phyloP scores from a whole-genome alignment of 2,329 filamentous ascomycete genomes.

The Phoma sp. region DNA sequence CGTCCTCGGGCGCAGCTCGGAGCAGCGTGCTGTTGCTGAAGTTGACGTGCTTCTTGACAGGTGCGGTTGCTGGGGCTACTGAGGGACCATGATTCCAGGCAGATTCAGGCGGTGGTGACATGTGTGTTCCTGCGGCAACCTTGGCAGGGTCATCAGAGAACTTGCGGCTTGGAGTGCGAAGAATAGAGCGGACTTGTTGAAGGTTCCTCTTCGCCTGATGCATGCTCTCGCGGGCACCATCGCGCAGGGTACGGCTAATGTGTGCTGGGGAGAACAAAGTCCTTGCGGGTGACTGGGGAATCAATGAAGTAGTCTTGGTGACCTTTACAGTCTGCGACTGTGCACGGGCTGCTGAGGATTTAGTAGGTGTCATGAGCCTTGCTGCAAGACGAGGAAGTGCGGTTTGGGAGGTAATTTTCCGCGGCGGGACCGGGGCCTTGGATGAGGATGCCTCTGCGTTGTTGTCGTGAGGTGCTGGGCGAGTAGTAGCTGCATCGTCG shows the following conservation, averaged over 20 bases:
- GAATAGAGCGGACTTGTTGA: conserved; percentile 67
- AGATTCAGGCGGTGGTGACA: conserved; percentile 49
- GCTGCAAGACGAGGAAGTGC: conserved; percentile 54
- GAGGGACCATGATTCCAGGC: conserved; percentile 61
- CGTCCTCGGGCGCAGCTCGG: conserved; percentile 40
- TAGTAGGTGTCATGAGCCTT: conserved; percentile 75
- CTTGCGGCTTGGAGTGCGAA: conserved; percentile 64
- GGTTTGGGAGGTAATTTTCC: conserved; percentile 42
- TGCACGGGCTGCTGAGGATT: conserved; percentile 69
- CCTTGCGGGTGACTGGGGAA: conserved; percentile 63
- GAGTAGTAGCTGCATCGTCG: conserved; percentile 72
- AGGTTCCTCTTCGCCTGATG: conserved; percentile 53
- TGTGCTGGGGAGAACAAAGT: conserved; percentile 49
- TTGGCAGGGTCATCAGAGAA: conserved; percentile 65
- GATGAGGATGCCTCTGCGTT: conserved; percentile 18
- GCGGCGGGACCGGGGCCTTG: conserved; percentile 29
- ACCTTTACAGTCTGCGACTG: conserved; percentile 59
- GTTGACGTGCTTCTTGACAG: conserved; percentile 78
- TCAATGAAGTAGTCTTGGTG: conserved; percentile 55
- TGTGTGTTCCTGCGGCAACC: conserved; percentile 65
- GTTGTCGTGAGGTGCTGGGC: conserved; percentile 59
- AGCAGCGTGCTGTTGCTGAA: conserved; percentile 75
- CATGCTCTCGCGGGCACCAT: conserved; percentile 46
- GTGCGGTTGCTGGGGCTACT: conserved; percentile 66
- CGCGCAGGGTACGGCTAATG: conserved; percentile 42